Evolutionary conservation across 768 basidiomycete species (phyloP).

Genomic region (Albatrellus ellisii): DNA sequence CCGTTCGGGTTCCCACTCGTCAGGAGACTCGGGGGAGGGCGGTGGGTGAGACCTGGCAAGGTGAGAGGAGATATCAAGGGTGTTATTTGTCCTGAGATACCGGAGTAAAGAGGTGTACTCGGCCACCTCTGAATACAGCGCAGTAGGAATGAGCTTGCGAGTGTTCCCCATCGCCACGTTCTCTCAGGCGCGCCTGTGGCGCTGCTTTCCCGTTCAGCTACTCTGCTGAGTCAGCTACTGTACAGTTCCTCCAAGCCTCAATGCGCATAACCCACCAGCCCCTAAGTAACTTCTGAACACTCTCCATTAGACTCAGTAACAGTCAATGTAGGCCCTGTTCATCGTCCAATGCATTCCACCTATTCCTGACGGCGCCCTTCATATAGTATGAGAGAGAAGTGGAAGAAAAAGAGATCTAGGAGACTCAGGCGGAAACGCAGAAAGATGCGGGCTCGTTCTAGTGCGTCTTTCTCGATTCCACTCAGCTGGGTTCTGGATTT

Average conservation of each 20-base stretch:
- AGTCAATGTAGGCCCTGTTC: conserved; percentile 2
- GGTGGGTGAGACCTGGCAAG: conserved; percentile 19
- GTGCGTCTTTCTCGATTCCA: conserved; percentile 42
- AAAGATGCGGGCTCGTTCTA: conserved; percentile 94
- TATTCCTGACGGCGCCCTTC: neutral
- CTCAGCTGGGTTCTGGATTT: no score
- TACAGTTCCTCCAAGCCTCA: conserved; percentile 24
- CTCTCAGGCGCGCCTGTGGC: neutral
- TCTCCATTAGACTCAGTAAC: conserved; percentile 13
- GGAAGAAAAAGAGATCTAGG: conserved; percentile 92
- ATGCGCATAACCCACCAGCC: conserved; percentile 1
- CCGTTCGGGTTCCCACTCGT: conserved; percentile 6
- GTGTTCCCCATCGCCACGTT: conserved; percentile 22
- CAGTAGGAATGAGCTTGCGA: conserved; percentile 33
- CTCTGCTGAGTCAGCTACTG: conserved; percentile 22
- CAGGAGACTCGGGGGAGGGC: neutral
- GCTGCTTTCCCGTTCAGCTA: conserved; percentile 14
- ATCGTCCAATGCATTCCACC: neutral
- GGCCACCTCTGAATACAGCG: conserved; percentile 48
- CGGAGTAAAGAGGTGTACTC: conserved; percentile 59
- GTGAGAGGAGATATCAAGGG: conserved; percentile 45
- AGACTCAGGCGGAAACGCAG: conserved; percentile 89
- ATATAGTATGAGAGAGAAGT: conserved; percentile 87
- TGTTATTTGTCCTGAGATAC: conserved; percentile 41
- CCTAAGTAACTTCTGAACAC: conserved; percentile 4